A percentile compares a stretch with the other conserved stretches of the same genome.
These are phyloP conservation scores for Xylogone sp. DNA, from an alignment of 2,329 filamentous ascomycete species.

Conservation along the genomic window DNA sequence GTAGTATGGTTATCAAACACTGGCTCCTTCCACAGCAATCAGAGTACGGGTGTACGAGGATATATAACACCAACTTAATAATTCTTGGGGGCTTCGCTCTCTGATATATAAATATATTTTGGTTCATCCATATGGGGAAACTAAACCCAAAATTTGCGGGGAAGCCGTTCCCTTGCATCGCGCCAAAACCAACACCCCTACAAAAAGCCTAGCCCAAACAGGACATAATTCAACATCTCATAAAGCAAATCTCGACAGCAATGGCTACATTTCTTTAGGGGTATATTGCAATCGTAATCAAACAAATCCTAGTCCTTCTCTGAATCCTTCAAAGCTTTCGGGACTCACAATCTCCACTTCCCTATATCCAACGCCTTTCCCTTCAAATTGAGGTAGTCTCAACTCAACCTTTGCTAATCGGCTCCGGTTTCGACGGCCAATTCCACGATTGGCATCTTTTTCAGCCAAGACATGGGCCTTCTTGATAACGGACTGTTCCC, in stretches of 20 bases:
- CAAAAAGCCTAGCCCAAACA: not conserved
- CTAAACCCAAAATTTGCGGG: too few relatives aligned
- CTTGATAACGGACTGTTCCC: slow-evolving; percentile 51
- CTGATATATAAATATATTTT: too few relatives aligned
- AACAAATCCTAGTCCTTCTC: slow-evolving; percentile 25
- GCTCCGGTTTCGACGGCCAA: slow-evolving; percentile 14
- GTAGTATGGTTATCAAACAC: too few relatives aligned
- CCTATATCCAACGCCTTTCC: slow-evolving; percentile 18
- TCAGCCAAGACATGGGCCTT: slow-evolving; percentile 43
- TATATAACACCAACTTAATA: too few relatives aligned
- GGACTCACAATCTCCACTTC: slow-evolving; percentile 26
- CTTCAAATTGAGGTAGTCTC: slow-evolving; percentile 21
- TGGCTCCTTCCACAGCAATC: too few relatives aligned
- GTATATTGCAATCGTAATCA: slow-evolving; percentile 20
- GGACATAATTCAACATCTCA: not conserved
- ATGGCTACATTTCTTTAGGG: slow-evolving; percentile 9
- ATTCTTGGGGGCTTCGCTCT: too few relatives aligned
- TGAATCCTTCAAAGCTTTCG: slow-evolving; percentile 26
- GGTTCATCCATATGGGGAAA: too few relatives aligned
- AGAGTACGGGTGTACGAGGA: too few relatives aligned
- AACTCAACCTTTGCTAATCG: slow-evolving; percentile 22
- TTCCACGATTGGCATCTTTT: slow-evolving; percentile 17
- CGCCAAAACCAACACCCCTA: too few relatives aligned
- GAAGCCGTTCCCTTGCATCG: too few relatives aligned
- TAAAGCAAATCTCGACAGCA: not conserved